A percentile compares a stretch with the other conserved stretches of the same genome.
These are phyloP conservation scores for Vitis hybrid DNA, from an alignment of 177 flowering plant species.

Conservation along the genomic window DNA sequence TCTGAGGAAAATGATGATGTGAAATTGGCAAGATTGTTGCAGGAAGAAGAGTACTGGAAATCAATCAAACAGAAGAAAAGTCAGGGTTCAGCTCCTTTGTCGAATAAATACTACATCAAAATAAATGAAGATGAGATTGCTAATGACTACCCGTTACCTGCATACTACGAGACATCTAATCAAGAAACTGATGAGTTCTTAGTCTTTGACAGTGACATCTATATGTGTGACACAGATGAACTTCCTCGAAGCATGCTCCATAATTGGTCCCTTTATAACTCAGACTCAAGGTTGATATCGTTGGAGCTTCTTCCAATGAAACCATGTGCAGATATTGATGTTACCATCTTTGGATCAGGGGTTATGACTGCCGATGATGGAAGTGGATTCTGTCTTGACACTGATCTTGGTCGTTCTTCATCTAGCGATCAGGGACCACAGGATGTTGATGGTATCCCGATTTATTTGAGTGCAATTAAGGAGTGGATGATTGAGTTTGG, in stretches of 20 bases:
- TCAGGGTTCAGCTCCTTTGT: slow-evolving; percentile 23
- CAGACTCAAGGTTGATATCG: slow-evolving; percentile 78
- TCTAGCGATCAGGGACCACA: slow-evolving; percentile 42
- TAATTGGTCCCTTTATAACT: slow-evolving; percentile 90
- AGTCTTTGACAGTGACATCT: slow-evolving; percentile 52
- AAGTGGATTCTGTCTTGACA: slow-evolving; percentile 66
- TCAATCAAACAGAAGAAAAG: slow-evolving; percentile 58
- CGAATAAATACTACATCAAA: slow-evolving; percentile 65
- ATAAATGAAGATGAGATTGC: slow-evolving; percentile 97
- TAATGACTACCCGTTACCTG: slow-evolving; percentile 89
- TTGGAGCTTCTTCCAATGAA: slow-evolving; percentile 94
- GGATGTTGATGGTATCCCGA: slow-evolving; percentile 68
- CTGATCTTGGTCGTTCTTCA: slow-evolving; percentile 38
- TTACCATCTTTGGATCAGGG: slow-evolving; percentile 88
- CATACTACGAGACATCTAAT: slow-evolving; percentile 54
- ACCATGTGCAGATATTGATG: slow-evolving; percentile 81
- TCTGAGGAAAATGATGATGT: slow-evolving; percentile 62
- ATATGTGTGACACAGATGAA: slow-evolving; percentile 38
- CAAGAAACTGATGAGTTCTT: slow-evolving; percentile 84
- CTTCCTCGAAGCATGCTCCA: slow-evolving; percentile 85
- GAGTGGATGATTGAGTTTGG: slow-evolving; percentile 98
- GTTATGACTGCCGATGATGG: slow-evolving; percentile 77
- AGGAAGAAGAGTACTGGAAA: slow-evolving; percentile 76
- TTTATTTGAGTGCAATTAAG: slow-evolving; percentile 87
- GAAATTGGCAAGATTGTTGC: slow-evolving; percentile 66